Percentiles rank a stretch among this genome's conserved stretches.
Conservation (phyloP, 1,284 basidiomycete species). For the Sparassis latifolia region DNA sequence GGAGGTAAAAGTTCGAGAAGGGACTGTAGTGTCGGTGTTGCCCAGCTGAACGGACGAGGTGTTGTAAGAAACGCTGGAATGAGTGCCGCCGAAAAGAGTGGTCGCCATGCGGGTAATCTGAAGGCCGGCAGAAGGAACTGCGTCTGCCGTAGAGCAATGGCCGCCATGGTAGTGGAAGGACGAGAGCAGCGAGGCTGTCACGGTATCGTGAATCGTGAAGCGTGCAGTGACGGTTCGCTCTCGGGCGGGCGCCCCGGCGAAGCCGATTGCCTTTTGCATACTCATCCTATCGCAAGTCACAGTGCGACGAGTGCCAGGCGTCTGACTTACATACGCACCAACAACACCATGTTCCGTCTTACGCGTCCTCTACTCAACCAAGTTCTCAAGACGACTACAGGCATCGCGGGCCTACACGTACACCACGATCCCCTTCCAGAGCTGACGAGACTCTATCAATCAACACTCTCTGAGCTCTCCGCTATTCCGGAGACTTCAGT, state of each 20-base stretch:
- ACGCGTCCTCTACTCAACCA: slow-evolving; percentile 68
- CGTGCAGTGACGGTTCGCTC: neutral
- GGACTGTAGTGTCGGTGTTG: slow-evolving; percentile 48
- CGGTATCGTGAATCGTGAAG: neutral
- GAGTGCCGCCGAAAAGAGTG: slow-evolving; percentile 24
- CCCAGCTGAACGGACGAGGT: slow-evolving; percentile 33
- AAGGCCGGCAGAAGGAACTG: slow-evolving; percentile 30
- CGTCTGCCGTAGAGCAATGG: slow-evolving; percentile 31
- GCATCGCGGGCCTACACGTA: slow-evolving; percentile 68
- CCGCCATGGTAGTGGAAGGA: slow-evolving; percentile 30
- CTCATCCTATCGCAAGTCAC: no score
- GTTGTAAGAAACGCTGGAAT: slow-evolving; percentile 25
- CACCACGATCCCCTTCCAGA: slow-evolving; percentile 78
- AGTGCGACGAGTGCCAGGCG: neutral
- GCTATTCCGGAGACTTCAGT: slow-evolving; percentile 76
- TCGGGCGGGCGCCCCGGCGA: neutral
- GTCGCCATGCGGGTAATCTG: slow-evolving; percentile 29
- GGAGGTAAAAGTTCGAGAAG: slow-evolving; percentile 83
- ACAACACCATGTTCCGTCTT: slow-evolving; percentile 63
- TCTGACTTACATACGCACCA: slow-evolving; percentile 8
- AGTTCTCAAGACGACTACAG: slow-evolving; percentile 69
- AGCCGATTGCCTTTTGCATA: slow-evolving; percentile 1
- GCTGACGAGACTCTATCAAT: slow-evolving; percentile 71
- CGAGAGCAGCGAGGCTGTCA: neutral
- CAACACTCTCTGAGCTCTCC: slow-evolving; percentile 70